phyloP scores from a whole-genome alignment of 768 basidiomycete genomes.

The Trametes punicea region DNA sequence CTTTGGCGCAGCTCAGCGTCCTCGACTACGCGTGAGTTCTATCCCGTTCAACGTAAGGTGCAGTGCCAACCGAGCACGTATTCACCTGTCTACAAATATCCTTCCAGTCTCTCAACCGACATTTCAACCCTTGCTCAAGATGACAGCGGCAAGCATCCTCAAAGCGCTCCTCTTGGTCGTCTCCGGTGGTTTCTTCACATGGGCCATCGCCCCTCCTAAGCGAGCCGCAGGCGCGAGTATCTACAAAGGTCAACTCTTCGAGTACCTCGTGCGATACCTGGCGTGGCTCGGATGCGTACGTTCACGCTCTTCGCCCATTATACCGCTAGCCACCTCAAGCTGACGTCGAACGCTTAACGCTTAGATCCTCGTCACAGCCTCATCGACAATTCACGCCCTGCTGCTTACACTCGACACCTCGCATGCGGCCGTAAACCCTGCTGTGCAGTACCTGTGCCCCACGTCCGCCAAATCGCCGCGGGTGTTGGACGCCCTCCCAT shows the following conservation, averaged over 20 bases:
- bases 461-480: neutral
- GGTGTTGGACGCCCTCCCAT: neutral
- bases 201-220: neutral
- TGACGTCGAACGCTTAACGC: too few species aligned
- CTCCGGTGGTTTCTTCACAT: neutral
- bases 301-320: too few species aligned
- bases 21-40: too few species aligned
- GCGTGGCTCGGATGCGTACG: neutral
- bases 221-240: conserved; percentile 13
- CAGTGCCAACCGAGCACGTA: too few species aligned
- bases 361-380: neutral
- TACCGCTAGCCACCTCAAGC: too few species aligned
- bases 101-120: too few species aligned
- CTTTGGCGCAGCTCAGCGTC: too few species aligned
- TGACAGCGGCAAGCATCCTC: too few species aligned
- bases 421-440: too few species aligned
- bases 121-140: too few species aligned
- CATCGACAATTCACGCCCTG: neutral
- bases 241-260: neutral
- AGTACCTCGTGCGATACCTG: neutral
- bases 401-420: neutral
- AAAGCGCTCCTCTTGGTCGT: neutral
- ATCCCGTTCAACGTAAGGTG: too few species aligned
- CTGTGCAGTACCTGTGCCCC: neutral
- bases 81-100: too few species aligned